Evolutionary conservation across 768 basidiomycete genomes (phyloP), one percentile per base, ranked within the genome.

Genomic region (Panus rudis): DNA sequence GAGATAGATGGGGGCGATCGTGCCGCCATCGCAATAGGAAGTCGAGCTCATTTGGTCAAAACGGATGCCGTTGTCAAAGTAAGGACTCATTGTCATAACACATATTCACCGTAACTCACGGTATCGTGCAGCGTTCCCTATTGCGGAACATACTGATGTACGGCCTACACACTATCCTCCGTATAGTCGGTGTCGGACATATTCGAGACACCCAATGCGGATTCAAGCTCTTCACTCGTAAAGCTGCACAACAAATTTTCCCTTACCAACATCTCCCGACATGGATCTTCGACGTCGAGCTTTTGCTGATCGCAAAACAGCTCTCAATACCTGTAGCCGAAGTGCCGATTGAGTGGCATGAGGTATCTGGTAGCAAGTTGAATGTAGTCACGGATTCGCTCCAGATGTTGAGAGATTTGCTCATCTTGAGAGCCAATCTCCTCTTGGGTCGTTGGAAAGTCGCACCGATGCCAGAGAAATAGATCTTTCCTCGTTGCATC

Each of bases 261-360:
- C 90, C 90, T 1, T 71, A 73, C 2, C 84, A 94, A 56, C 92
- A 89, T 55, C 81, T 94, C 22, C 69, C 84, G 4, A 84, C 87
- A 1, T 97, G 93, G 93, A 92, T 94, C 60, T 97, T 97, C 55
- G 93, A 97, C 63, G 92, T 96, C 45, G 93, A 97, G 61, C 75
- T 96, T 4, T 69, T 97, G 16, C 70, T 96, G 8, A 72, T 93
- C 28, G 90, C 92, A 7, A 84, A 88, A 57, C 75, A 83, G 59
- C 68, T 85, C 30, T 55, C 70, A 7, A 83, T 96, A 45, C 87
- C 91, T 2, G 83, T 92, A 2, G 72, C 63, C 6, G 93, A 97
- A 58, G 88, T 96, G 6, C 78, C 90, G 0, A 81, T 97, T 22
- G 78, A 82, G 51, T 97, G 93, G 93, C 84, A 91, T 47, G 93